Evolutionary conservation across 129 eudicot genomes (phyloP).

Genomic region (Sambucus nigra): DNA sequence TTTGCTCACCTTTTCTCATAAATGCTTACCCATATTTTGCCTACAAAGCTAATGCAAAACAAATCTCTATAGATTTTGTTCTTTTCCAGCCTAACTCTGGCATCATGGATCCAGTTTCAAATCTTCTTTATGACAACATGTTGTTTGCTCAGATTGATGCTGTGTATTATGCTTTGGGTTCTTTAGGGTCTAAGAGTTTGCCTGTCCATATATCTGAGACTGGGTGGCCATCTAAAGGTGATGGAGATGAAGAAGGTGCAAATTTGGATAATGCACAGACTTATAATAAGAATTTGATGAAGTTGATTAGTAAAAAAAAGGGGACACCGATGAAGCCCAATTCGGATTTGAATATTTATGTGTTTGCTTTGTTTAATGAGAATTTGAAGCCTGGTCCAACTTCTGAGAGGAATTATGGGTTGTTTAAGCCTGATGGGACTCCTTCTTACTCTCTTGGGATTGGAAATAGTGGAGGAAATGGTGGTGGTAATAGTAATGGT

Average conservation of each 20-base stretch:
- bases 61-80: constrained; percentile 31
- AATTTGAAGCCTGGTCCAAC: no score
- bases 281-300: constrained; percentile 42
- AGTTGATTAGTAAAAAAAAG: constrained; percentile 22
- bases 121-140: constrained; percentile 50
- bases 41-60: constrained; percentile 30
- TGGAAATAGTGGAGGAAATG: no score
- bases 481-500: no score
- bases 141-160: constrained; percentile 55
- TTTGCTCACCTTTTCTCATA: constrained; percentile 41
- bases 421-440: no score
- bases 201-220: constrained; percentile 46
- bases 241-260: constrained; percentile 43
- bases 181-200: constrained; percentile 36
- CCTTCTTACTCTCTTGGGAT: no score
- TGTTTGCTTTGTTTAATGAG: no score
- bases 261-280: constrained; percentile 36
- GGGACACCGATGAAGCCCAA: no score
- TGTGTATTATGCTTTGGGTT: constrained; percentile 41
- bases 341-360: no score
- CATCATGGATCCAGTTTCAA: constrained; percentile 24
- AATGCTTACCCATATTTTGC: constrained; percentile 54
- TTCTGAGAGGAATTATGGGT: no score
- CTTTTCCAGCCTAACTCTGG: constrained; percentile 42
- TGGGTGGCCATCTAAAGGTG: constrained; percentile 65